Evolutionary conservation across 345 rosid genomes (phyloP).

Genomic region (Limnanthes douglasii): DNA sequence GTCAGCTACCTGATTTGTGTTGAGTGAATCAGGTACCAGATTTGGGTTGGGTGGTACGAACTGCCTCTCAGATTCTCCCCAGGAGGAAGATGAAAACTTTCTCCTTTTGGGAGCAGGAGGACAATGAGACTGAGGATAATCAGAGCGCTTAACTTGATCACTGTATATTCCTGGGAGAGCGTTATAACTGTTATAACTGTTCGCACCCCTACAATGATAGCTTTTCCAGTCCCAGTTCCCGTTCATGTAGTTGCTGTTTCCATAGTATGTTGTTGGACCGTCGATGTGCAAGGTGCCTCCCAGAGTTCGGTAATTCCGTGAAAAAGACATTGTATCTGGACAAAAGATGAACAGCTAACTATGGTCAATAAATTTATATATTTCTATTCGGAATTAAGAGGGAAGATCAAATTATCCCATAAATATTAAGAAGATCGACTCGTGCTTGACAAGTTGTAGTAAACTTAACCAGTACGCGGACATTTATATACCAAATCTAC

Average conservation of each 20-base stretch:
- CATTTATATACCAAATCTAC: no score
- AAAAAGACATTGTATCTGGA: conserved; percentile 37
- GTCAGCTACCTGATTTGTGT: no score
- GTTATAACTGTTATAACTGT: conserved; percentile 9
- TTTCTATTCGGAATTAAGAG: no score
- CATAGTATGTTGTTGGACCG: conserved; percentile 12
- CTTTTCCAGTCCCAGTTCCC: conserved; percentile 13
- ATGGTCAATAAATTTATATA: no score
- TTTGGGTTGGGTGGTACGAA: conserved; percentile 9
- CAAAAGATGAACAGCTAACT: no score
- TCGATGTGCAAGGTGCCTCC: conserved; percentile 25
- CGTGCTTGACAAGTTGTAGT: no score
- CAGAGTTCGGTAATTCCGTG: conserved; percentile 24
- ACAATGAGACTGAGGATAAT: conserved; percentile 15
- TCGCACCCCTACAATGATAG: conserved; percentile 8
- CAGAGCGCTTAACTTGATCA: conserved; percentile 11
- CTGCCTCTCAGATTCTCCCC: conserved; percentile 25
- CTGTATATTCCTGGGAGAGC: conserved; percentile 17
- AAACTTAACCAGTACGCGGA: no score
- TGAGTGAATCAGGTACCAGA: conserved; percentile 11
- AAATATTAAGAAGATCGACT: no score
- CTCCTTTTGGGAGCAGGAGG: conserved; percentile 45
- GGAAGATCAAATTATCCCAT: no score
- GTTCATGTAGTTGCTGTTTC: conserved; percentile 14
- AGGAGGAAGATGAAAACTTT: conserved; percentile 29